phyloP scores from a whole-genome alignment of 148 eudicot species.

The Beta vulgaris region DNA sequence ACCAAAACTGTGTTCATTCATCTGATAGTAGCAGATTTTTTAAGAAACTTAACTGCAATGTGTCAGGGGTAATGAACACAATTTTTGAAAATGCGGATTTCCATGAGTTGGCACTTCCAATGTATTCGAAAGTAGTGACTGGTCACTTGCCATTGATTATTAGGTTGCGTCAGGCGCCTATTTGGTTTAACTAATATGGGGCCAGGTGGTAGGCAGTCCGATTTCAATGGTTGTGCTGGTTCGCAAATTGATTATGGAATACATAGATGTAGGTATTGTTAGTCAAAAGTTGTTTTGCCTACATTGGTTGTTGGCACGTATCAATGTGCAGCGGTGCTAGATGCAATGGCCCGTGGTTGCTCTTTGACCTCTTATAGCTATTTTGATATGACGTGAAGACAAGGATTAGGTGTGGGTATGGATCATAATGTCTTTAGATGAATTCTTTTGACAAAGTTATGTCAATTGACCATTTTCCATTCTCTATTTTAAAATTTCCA shows the following conservation, averaged over 20 bases:
- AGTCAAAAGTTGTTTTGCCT: not conserved
- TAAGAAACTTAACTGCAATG: slow-evolving; percentile 14
- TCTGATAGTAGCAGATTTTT: not conserved
- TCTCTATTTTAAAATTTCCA: not conserved
- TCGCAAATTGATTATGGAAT: not conserved
- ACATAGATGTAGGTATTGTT: not conserved
- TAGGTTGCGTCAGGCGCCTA: not conserved
- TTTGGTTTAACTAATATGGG: not conserved
- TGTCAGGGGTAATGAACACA: not conserved
- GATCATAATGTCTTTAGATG: no score
- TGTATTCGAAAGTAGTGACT: not conserved
- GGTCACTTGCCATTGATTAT: not conserved
- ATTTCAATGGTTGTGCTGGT: slow-evolving; percentile 4
- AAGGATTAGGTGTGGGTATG: not conserved
- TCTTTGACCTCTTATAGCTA: not conserved
- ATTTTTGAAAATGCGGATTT: not conserved
- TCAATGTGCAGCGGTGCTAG: no score
- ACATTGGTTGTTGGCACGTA: not conserved
- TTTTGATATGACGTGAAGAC: not conserved
- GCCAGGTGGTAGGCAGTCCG: not conserved
- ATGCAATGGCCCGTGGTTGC: no score
- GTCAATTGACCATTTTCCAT: not conserved
- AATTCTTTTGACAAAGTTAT: no score
- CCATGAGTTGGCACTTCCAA: not conserved
- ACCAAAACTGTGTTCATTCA: slow-evolving; percentile 12